phyloP scores from a whole-genome alignment of 345 rosid genomes.

The Erodium maritimum region DNA sequence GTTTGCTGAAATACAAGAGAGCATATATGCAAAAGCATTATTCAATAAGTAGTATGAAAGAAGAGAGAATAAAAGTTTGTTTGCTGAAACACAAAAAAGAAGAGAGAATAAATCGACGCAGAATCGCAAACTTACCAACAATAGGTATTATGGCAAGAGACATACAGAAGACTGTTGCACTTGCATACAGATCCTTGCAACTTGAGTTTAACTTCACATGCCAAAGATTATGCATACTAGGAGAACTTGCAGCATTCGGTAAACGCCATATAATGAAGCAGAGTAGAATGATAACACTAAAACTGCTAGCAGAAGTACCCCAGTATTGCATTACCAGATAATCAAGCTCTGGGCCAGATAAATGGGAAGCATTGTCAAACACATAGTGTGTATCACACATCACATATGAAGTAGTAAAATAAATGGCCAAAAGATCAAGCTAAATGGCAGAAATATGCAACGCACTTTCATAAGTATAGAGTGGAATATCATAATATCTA shows the following conservation, averaged over 20 bases:
- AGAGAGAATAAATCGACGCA: background rate
- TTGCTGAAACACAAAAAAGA: background rate
- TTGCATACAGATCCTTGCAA: conserved; percentile 34
- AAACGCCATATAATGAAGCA: conserved; percentile 22
- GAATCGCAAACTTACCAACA: conserved; percentile 28
- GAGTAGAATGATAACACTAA: conserved; percentile 55
- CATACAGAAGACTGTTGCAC: conserved; percentile 37
- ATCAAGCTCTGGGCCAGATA: conserved; percentile 34
- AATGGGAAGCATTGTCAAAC: conserved; percentile 7
- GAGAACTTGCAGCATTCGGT: conserved; percentile 8
- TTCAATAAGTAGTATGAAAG: too few relatives aligned
- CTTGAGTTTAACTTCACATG: conserved; percentile 30
- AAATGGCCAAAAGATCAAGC: background rate
- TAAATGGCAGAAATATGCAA: background rate
- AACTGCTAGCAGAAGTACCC: conserved; percentile 56
- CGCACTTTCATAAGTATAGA: background rate
- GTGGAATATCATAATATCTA: background rate
- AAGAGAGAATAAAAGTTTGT: too few relatives aligned
- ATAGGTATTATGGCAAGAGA: conserved; percentile 43
- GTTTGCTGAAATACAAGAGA: background rate
- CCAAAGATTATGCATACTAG: conserved; percentile 23
- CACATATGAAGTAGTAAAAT: background rate
- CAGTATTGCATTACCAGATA: conserved; percentile 71
- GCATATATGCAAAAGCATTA: background rate
- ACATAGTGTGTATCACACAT: background rate